Evolutionary conservation across 169 alveolate genomes (phyloP), one percentile per base, ranked within the genome.

Genomic region (Ichthyophthirius multifiliis): DNA sequence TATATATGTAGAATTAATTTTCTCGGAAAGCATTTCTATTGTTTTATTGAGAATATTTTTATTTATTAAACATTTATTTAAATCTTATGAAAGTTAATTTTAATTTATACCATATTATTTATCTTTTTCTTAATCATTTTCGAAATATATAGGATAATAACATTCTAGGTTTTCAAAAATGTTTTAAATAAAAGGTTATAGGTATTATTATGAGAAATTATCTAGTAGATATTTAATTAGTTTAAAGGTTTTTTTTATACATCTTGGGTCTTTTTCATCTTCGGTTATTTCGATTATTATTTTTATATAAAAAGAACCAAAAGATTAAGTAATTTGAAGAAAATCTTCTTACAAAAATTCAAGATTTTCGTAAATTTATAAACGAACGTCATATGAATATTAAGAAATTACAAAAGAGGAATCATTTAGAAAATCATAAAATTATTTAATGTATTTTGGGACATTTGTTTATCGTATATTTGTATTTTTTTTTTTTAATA

Each of bases 241-340:
- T 55, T 55, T 55, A 6, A 55, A 55, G 9, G 71, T 27, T 18
- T 55, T 55, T 10, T 27, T 55, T n/a, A 55, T 55, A 23, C 71
- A 55, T 55, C 71, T 55, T 55, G 71, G 71, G 34, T 55, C 71
- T 27, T 55, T 55, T 27, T 55, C 71, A 55, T 55, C 71, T 55
- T 55, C 71, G 13, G 71, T 55, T 5, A 39, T 27, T 18, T 55
- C 71, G 3, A 55, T 20, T 13, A 55, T 55, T 15, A 27, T 39
- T 27, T 55, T 55, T 4, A 55, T 23, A 55, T 55, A 55, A 2
- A 6, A 10, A 27, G 71, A 34, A 27, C 71, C 71, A 3, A 55
- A 16, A 18, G 12, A 16, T 27, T 12, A 3, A 27, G 43, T 27
- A 23, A 34, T 55, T 55, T 55, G 43, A 1, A 39, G 10, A 39